Conservation (phyloP, 169 alveolate species). For the Theileria parva region DNA sequence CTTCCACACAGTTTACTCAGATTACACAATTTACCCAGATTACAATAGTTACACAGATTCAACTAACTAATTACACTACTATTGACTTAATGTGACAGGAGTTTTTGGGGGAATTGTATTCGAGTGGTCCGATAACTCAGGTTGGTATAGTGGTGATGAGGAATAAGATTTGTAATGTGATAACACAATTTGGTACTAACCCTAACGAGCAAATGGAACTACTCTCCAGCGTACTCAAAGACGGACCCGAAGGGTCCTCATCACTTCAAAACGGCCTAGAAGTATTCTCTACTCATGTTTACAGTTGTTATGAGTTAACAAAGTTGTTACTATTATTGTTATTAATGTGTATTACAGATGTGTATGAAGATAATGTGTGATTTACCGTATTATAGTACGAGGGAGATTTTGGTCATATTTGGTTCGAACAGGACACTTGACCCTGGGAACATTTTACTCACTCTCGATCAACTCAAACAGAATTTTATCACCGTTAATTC, state of each 20-base stretch:
- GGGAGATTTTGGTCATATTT: conserved; percentile 71
- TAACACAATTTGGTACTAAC: conserved; percentile 69
- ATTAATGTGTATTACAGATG: conserved; percentile 22
- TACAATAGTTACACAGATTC: no score
- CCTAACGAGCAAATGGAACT: conserved; percentile 65
- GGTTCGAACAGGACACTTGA: conserved; percentile 78
- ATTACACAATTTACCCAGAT: background rate
- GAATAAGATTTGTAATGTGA: conserved; percentile 68
- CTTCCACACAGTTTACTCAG: background rate
- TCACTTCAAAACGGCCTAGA: conserved; percentile 77
- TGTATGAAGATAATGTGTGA: conserved; percentile 63
- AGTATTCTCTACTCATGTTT: conserved; percentile 9
- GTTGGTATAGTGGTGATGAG: conserved; percentile 71
- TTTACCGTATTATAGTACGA: conserved; percentile 74
- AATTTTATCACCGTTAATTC: conserved; percentile 49
- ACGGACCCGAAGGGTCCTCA: conserved; percentile 74
- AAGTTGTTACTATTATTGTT: background rate
- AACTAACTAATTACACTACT: no score
- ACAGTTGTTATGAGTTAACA: background rate
- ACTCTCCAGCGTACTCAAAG: conserved; percentile 47
- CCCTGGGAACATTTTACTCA: conserved; percentile 61
- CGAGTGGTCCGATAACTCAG: conserved; percentile 76
- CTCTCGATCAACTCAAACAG: conserved; percentile 47
- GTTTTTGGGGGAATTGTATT: conserved; percentile 64
- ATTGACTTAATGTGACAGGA: no score